Evolutionary conservation across 2,329 filamentous ascomycete genomes (phyloP), one percentile per base, ranked within the genome.

Genomic region (Monosporascus ibericus): DNA sequence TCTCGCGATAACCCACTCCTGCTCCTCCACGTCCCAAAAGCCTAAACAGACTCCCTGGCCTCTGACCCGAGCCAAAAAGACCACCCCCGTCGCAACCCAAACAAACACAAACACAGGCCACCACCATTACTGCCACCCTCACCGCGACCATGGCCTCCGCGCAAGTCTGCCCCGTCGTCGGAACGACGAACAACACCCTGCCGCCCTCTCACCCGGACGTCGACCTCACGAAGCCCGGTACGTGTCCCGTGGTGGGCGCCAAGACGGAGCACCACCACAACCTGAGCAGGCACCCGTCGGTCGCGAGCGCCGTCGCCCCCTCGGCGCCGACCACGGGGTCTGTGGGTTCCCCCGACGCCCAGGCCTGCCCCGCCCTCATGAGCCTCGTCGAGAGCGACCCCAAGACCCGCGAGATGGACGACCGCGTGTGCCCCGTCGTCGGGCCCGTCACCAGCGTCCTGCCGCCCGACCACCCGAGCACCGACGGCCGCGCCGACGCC

Each of bases 221-320:
- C 59, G 71, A 74, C 60, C 67, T 74, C 46, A 65, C 67, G 30
- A 63, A 68, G 60, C 69, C 71, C 0, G 70, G 71, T 34, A 70
- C 72, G 56, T 74, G 71, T 60, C 72, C 72, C 38, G 64, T 73
- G 47, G 71, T 74, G 27, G 71, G 71, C 47, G 72, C 72, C 14
- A 70, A 68, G 58, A 70, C 72, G 7, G 72, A 74, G 53, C 71
- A 74, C 58, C 71, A 74, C 59, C 51, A 61, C 51, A 63, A 67
- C 59, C 66, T 74, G 11, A 65, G 69, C 64, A 67, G 71, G 58
- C 72, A 74, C 63, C 71, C 72, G 3, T 54, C 63, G 17, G 66
- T 72, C 15, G 54, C 67, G 20, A 57, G 64, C 52, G 63, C 65
- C 34, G 52, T 42, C 24, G 60, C 56, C 52, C 61, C 59, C 52